Evolutionary conservation across 1,284 basidiomycete genomes (phyloP), one percentile per base, ranked within the genome.

Genomic region (Waitea zeae): DNA sequence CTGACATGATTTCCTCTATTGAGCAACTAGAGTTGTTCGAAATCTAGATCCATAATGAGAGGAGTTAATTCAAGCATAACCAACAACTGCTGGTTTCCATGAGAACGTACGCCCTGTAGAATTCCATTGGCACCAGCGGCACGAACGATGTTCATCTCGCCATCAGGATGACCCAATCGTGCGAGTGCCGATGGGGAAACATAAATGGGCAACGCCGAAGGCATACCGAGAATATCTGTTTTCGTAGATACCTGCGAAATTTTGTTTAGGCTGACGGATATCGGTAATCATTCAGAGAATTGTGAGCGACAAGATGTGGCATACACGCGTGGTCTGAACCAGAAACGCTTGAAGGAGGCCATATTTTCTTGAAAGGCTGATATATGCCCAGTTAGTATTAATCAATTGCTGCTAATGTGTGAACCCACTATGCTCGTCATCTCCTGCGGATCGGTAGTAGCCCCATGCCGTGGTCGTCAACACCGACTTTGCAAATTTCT

Each of bases 61-160:
- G 81, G 42, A 87, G 60, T 0, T 82, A 89, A n/a, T n/a, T n/a
- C n/a, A n/a, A n/a, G n/a, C n/a, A n/a, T n/a, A n/a, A n/a, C n/a
- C n/a, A n/a, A n/a, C n/a, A n/a, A n/a, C n/a, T n/a, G n/a, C n/a
- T n/a, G n/a, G n/a, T n/a, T n/a, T 1, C 89, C 74, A 50, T 92
- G 88, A 28, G 74, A 77, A 3, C 87, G 92, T 35, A 92, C 80
- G 65, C 84, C 87, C 49, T 93, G 88, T 33, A 89, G 79, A 41
- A 90, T 77, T 17, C 70, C 68, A 2, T 70, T 66, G 33, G 63
- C 59, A n/a, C 65, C 71, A 4, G 77, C 75, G 2, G 77, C 89
- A 32, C 62, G 64, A 2, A 83, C 83, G 39, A 93, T 73, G 53
- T 90, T 92, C 30, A 69, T 61, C 56, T 95, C 89, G 12, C 88